phyloP scores from a whole-genome alignment of 1,284 basidiomycete genomes.

The Boletus semigastroideus region DNA sequence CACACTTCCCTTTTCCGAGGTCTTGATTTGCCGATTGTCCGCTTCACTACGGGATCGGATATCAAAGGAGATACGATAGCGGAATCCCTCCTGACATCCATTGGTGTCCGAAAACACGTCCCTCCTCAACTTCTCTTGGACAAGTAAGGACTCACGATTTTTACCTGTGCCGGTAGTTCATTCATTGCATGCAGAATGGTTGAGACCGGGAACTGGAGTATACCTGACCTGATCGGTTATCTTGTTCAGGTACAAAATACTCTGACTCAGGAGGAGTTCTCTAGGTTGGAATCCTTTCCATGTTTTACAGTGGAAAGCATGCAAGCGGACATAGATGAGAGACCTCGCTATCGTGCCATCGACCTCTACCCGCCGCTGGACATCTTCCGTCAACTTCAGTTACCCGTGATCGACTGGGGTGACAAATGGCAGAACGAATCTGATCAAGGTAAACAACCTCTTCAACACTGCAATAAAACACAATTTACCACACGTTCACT shows the following conservation, averaged over 20 bases:
- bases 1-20: constrained; percentile 49
- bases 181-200: constrained; percentile 57
- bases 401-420: constrained; percentile 80
- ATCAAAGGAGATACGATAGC: constrained; percentile 59
- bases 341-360: constrained; percentile 52
- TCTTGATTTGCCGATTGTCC: constrained; percentile 79
- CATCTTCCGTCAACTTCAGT: constrained; percentile 63
- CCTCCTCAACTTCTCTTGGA: constrained; percentile 75
- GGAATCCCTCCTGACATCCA: constrained; percentile 68
- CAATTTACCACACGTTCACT: background rate
- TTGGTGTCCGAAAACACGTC: constrained; percentile 89
- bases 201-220: constrained; percentile 75
- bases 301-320: constrained; percentile 70
- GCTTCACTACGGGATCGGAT: constrained; percentile 58
- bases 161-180: background rate
- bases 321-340: constrained; percentile 17
- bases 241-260: constrained; percentile 76
- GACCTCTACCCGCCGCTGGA: constrained; percentile 84
- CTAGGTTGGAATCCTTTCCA: constrained; percentile 69
- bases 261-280: constrained; percentile 63
- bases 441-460: constrained; percentile 65
- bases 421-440: constrained; percentile 76
- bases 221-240: constrained; percentile 73
- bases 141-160: background rate
- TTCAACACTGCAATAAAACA: background rate